phyloP scores from a whole-genome alignment of 2,329 filamentous ascomycete genomes.

The Fusarium neocosmosporiellum region DNA sequence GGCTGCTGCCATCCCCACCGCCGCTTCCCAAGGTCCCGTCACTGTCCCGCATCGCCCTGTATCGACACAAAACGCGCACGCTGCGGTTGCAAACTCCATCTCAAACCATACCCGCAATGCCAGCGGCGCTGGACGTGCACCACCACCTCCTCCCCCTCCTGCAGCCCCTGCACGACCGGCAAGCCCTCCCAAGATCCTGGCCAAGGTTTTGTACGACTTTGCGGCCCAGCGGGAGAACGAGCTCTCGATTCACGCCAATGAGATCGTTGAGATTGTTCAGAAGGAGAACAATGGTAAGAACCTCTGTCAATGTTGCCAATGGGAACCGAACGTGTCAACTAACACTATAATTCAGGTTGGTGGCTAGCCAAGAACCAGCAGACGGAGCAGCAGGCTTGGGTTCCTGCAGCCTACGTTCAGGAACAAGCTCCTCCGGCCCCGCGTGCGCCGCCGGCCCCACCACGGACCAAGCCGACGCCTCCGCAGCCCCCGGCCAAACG shows the following conservation, averaged over 20 bases:
- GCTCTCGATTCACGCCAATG: slow-evolving; percentile 80
- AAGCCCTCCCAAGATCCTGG: slow-evolving; percentile 75
- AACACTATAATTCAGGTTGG: slow-evolving; percentile 75
- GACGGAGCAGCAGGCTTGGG: slow-evolving; percentile 82
- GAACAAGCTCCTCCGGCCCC: slow-evolving; percentile 76
- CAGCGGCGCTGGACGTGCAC: slow-evolving; percentile 65
- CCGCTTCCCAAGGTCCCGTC: slow-evolving; percentile 37
- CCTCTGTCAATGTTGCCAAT: not conserved
- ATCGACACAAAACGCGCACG: slow-evolving; percentile 11
- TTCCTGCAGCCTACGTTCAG: slow-evolving; percentile 93
- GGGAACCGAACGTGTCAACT: slow-evolving; percentile 40
- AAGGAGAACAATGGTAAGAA: slow-evolving; percentile 92
- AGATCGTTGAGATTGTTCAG: slow-evolving; percentile 89
- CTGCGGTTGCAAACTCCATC: slow-evolving; percentile 45
- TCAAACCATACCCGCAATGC: slow-evolving; percentile 65
- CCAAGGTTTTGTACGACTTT: slow-evolving; percentile 94
- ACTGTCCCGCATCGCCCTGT: slow-evolving; percentile 16
- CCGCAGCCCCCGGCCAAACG: slow-evolving; percentile 85
- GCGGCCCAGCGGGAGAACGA: slow-evolving; percentile 86
- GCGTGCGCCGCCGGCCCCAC: slow-evolving; percentile 73
- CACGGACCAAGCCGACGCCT: slow-evolving; percentile 74
- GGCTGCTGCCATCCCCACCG: slow-evolving; percentile 40
- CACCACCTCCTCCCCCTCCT: slow-evolving; percentile 75
- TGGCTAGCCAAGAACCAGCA: slow-evolving; percentile 83
- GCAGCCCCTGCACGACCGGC: slow-evolving; percentile 61